A percentile compares a stretch with the other conserved stretches of the same genome.
These are phyloP conservation scores for Rhinocladiella similis DNA, from an alignment of 2,329 filamentous ascomycete species.

Conservation along the genomic window DNA sequence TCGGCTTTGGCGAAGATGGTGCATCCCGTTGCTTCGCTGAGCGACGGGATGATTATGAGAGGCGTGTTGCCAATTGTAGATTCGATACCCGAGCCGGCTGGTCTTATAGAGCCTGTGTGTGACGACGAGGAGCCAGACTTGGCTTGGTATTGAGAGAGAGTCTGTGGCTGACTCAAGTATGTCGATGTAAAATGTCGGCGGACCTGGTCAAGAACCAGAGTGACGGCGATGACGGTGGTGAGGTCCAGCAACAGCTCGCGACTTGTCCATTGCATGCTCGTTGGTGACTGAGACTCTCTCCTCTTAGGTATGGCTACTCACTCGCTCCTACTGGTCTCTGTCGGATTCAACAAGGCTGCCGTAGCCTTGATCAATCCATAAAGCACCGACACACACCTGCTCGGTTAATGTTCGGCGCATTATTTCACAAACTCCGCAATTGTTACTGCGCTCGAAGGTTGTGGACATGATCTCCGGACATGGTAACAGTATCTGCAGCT, in stretches of 20 bases:
- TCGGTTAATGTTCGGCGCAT: too few species aligned
- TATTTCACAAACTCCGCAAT: too few species aligned
- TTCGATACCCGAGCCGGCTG: conserved; percentile 65
- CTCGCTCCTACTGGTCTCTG: too few species aligned
- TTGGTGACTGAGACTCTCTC: too few species aligned
- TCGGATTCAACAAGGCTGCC: too few species aligned
- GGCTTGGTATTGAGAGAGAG: too few species aligned
- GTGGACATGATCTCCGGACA: too few species aligned
- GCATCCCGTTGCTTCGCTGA: conserved; percentile 84
- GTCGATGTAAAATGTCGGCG: conserved; percentile 6
- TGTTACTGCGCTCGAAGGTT: too few species aligned
- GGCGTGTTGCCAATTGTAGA: conserved; percentile 93
- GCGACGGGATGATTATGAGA: conserved; percentile 78
- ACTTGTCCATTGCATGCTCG: conserved; percentile 26
- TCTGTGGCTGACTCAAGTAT: neutral
- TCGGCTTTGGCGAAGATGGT: conserved; percentile 92
- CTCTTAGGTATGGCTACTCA: too few species aligned
- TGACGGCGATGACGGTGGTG: conserved; percentile 36
- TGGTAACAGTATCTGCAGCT: too few species aligned
- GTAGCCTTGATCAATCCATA: too few species aligned
- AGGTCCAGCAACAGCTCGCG: conserved; percentile 44
- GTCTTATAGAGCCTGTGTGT: conserved; percentile 1
- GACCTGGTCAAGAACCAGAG: conserved; percentile 17
- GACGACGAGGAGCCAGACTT: neutral
- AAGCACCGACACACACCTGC: too few species aligned